Conservation (phyloP, 2,329 filamentous ascomycete genomes). For the Fusarium sp. region DNA sequence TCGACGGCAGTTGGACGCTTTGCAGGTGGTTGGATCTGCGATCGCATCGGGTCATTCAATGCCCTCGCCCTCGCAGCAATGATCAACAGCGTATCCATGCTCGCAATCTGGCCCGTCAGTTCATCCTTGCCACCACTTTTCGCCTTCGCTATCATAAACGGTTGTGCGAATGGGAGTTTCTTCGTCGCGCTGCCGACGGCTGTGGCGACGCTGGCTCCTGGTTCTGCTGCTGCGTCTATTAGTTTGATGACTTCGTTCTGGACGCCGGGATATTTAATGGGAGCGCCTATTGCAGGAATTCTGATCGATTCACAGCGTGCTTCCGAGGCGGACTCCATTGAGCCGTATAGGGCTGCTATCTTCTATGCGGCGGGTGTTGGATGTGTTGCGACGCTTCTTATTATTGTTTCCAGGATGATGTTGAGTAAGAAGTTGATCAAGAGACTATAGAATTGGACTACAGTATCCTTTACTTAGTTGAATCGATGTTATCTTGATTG, state of each 20-base stretch:
- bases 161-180: slow-evolving; percentile 9
- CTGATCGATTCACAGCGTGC: not conserved
- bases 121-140: not conserved
- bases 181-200: slow-evolving; percentile 18
- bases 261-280: slow-evolving; percentile 3
- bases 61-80: not conserved
- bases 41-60: slow-evolving; percentile 13
- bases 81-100: not conserved
- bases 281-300: not conserved
- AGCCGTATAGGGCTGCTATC: slow-evolving; percentile 1
- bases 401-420: not conserved
- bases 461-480: too few species aligned
- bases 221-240: not conserved
- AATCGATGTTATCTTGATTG: too few species aligned
- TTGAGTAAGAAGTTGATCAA: slow-evolving; percentile 4
- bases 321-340: not conserved
- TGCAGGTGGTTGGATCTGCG: not conserved
- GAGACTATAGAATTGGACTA: not conserved
- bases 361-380: slow-evolving; percentile 17
- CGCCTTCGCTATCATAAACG: slow-evolving; percentile 1
- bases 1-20: not conserved
- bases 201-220: slow-evolving; percentile 5
- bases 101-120: slow-evolving; percentile 7
- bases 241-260: slow-evolving; percentile 9
- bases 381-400: not conserved